These are phyloP conservation scores for Beauveria sp. DNA, from an alignment of 2,329 filamentous ascomycete genomes.

Conservation along the genomic window DNA sequence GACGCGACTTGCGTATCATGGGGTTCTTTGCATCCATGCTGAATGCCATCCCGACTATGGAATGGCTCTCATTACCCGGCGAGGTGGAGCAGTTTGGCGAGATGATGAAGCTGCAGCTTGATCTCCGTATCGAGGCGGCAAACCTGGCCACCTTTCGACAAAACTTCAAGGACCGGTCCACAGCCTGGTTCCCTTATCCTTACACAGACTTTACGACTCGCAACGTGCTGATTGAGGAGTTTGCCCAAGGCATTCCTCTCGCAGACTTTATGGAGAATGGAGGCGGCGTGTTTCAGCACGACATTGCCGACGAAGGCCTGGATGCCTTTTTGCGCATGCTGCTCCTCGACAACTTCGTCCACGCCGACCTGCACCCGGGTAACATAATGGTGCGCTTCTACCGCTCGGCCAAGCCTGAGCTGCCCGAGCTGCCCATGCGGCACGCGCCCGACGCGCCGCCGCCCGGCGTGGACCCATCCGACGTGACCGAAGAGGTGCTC, in stretches of 20 bases:
- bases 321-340: conserved; percentile 97
- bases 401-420: conserved; percentile 64
- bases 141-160: conserved; percentile 83
- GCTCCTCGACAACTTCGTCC: conserved; percentile 93
- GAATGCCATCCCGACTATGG: conserved; percentile 84
- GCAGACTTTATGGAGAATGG: conserved; percentile 86
- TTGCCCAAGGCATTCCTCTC: conserved; percentile 87
- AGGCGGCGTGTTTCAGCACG: conserved; percentile 84
- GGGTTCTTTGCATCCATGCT: conserved; percentile 76
- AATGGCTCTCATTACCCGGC: conserved; percentile 94
- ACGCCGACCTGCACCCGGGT: conserved; percentile 91
- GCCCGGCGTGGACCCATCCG: conserved; percentile 45
- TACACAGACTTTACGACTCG: conserved; percentile 89
- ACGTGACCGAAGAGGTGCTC: conserved; percentile 84
- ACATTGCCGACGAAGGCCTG: conserved; percentile 89
- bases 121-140: conserved; percentile 87
- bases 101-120: conserved; percentile 98
- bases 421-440: conserved; percentile 31
- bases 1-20: conserved; percentile 93
- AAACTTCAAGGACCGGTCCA: conserved; percentile 82
- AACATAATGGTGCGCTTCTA: conserved; percentile 99
- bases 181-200: conserved; percentile 94
- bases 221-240: conserved; percentile 90
- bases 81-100: conserved; percentile 91
- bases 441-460: conserved; percentile 21